Conservation (phyloP, 768 basidiomycete genomes). For the Termitomyces sp. region DNA sequence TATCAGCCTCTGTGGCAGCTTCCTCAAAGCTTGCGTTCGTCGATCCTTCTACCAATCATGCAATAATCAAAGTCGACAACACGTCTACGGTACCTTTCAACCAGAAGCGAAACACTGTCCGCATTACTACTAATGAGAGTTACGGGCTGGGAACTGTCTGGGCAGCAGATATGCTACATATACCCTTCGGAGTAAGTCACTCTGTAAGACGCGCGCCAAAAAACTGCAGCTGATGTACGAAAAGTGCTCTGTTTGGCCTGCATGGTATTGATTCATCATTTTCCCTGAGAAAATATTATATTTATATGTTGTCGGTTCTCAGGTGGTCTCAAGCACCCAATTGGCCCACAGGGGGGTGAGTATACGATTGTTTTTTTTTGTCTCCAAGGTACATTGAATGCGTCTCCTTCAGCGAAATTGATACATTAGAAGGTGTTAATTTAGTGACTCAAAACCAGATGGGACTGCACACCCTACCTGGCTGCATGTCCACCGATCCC, state of each 20-base stretch:
- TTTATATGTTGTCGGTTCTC: neutral
- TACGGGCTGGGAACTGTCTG: slow-evolving; percentile 58
- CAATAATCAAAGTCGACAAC: slow-evolving; percentile 76
- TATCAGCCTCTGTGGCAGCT: slow-evolving; percentile 39
- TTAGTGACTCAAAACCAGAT: slow-evolving; percentile 57
- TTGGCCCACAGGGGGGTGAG: slow-evolving; percentile 60
- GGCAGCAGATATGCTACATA: slow-evolving; percentile 59
- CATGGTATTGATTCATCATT: slow-evolving; percentile 33
- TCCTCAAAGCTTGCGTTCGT: slow-evolving; percentile 54
- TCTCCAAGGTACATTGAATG: neutral
- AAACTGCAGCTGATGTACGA: neutral
- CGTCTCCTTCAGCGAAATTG: slow-evolving; percentile 45
- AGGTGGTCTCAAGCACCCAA: slow-evolving; percentile 48
- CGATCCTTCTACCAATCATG: slow-evolving; percentile 58
- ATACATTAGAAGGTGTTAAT: slow-evolving; percentile 83
- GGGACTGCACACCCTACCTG: slow-evolving; percentile 62
- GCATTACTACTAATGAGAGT: slow-evolving; percentile 52
- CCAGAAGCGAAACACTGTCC: slow-evolving; percentile 61
- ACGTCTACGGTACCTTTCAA: slow-evolving; percentile 43
- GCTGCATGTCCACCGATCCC: slow-evolving; percentile 47
- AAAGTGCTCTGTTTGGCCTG: slow-evolving; percentile 71
- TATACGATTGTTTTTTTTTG: neutral
- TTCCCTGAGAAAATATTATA: neutral
- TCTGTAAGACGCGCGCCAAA: neutral
- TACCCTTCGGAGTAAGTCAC: slow-evolving; percentile 52